phyloP scores from a whole-genome alignment of 352 stramenopile genomes.

The Pelagophyceae sp. region DNA sequence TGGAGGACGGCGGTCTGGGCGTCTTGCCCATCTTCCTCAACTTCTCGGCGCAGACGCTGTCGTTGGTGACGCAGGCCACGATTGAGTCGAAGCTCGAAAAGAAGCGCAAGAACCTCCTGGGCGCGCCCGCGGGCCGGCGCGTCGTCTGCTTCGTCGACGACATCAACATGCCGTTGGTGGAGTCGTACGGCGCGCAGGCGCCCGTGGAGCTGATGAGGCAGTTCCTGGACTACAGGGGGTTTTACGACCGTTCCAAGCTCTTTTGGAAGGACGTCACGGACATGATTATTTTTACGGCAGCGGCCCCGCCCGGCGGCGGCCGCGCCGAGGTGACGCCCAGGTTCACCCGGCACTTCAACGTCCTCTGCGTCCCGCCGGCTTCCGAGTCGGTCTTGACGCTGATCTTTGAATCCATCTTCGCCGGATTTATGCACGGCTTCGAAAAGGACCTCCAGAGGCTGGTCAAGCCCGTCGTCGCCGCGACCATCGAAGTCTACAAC shows the following conservation, averaged over 20 bases:
- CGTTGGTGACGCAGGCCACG: conserved; percentile 68
- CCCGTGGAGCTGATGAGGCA: conserved; percentile 84
- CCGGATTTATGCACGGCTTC: conserved; percentile 78
- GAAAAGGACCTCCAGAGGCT: conserved; percentile 63
- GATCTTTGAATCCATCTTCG: conserved; percentile 85
- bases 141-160: conserved; percentile 85
- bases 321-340: conserved; percentile 71
- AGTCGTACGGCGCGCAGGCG: conserved; percentile 83
- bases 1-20: conserved; percentile 38
- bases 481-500: conserved; percentile 85
- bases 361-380: conserved; percentile 81
- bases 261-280: conserved; percentile 91
- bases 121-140: conserved; percentile 51
- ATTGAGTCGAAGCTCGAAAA: conserved; percentile 87
- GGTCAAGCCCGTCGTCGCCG: conserved; percentile 64
- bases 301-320: conserved; percentile 72
- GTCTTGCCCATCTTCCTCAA: conserved; percentile 57
- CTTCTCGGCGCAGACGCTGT: conserved; percentile 78
- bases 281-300: conserved; percentile 74
- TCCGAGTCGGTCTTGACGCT: conserved; percentile 69
- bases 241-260: conserved; percentile 90
- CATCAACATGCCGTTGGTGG: conserved; percentile 77
- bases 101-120: conserved; percentile 84
- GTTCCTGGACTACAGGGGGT: conserved; percentile 85
- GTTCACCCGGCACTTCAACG: conserved; percentile 87